Evolutionary conservation across 495 filamentous ascomycete genomes (phyloP).

Genomic region (Tuber borchii): DNA sequence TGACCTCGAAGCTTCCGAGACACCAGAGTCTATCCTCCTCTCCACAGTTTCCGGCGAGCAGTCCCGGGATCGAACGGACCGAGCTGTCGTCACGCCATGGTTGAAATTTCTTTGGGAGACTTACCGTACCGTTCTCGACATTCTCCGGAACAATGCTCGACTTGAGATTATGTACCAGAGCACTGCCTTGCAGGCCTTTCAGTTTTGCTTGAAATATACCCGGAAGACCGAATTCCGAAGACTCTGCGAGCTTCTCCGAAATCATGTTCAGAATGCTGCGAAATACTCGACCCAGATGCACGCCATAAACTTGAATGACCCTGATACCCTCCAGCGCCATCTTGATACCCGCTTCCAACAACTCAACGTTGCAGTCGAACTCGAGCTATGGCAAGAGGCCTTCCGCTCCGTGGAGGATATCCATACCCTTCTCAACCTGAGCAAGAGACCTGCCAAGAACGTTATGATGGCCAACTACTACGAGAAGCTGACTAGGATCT

Average conservation of each 20-base stretch:
- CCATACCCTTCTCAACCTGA: constrained; percentile 93
- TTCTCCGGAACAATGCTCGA: constrained; percentile 96
- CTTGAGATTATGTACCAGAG: constrained; percentile 97
- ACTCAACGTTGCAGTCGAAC: constrained; percentile 92
- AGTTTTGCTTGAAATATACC: constrained; percentile 95
- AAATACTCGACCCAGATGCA: constrained; percentile 99
- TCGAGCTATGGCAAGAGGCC: constrained; percentile 98
- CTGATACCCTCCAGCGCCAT: constrained; percentile 93
- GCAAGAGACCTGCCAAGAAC: constrained; percentile 99
- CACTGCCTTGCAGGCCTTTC: constrained; percentile 94
- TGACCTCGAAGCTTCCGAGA: constrained; percentile 93
- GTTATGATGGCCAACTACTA: constrained; percentile 99
- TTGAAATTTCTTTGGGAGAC: constrained; percentile 99
- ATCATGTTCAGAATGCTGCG: constrained; percentile 97
- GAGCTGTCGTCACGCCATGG: constrained; percentile 97
- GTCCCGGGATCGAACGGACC: constrained; percentile 90
- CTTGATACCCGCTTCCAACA: constrained; percentile 97
- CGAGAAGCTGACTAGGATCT: constrained; percentile 96
- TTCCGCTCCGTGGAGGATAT: constrained; percentile 99
- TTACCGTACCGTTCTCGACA: constrained; percentile 97
- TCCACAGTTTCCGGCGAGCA: constrained; percentile 98
- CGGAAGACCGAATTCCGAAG: constrained; percentile 99
- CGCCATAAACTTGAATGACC: constrained; percentile 96
- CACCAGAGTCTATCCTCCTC: constrained; percentile 93
- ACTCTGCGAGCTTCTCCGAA: constrained; percentile 93